A percentile compares a stretch with the other conserved stretches of the same genome.
Evolutionary conservation across 345 rosid species (phyloP).

Genomic region (Populus euphratica): DNA sequence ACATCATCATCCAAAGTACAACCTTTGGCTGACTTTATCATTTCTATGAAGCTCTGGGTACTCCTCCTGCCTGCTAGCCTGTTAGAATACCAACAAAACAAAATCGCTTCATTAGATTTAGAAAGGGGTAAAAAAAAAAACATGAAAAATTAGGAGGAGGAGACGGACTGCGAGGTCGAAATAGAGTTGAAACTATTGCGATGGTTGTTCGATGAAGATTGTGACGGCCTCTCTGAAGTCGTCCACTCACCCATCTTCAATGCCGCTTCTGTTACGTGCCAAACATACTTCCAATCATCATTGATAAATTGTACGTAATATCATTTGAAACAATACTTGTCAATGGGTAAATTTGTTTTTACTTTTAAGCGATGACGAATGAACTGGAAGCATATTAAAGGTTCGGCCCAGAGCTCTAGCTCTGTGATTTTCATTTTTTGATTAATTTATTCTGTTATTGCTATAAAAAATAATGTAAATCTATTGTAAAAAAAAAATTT

Average conservation of each 20-base stretch:
- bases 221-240: conserved; percentile 49
- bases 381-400: background rate
- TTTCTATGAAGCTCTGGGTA: conserved; percentile 76
- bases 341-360: background rate
- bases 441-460: no score
- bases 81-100: conserved; percentile 16
- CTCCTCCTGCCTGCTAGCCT: conserved; percentile 60
- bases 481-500: no score
- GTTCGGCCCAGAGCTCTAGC: background rate
- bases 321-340: background rate
- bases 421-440: no score
- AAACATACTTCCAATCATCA: conserved; percentile 2
- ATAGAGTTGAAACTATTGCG: conserved; percentile 60
- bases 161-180: conserved; percentile 68
- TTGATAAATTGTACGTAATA: background rate
- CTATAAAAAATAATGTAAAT: no score
- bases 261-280: conserved; percentile 37
- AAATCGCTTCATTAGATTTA: background rate
- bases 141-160: background rate
- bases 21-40: conserved; percentile 78
- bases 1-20: conserved; percentile 55
- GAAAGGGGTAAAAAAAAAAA: background rate
- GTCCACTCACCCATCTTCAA: conserved; percentile 50
- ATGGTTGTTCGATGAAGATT: conserved; percentile 51
- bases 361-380: background rate